These are phyloP conservation scores for Entomortierella beljakovae DNA, from an alignment of 192 early-diverging fungal species.

Conservation along the genomic window DNA sequence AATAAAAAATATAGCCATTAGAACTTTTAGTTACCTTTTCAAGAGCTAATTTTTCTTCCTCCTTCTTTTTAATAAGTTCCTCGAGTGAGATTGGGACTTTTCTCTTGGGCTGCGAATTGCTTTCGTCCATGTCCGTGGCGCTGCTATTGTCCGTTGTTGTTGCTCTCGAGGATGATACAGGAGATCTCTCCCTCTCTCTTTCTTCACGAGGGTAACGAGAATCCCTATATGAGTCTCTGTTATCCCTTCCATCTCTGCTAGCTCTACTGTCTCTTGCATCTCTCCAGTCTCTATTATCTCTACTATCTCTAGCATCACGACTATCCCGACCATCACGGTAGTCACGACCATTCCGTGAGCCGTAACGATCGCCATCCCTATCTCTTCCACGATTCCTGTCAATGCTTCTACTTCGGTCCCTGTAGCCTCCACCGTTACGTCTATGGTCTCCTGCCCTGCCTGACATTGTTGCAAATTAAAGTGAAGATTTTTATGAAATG, in stretches of 20 bases:
- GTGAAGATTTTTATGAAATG: too few relatives aligned
- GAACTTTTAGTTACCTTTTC: constrained; percentile 61
- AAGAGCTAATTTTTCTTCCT: constrained; percentile 69
- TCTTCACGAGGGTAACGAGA: constrained; percentile 19
- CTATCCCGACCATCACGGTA: constrained; percentile 51
- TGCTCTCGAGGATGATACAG: not conserved
- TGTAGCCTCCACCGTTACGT: constrained; percentile 46
- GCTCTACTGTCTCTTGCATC: constrained; percentile 37
- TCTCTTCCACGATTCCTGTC: constrained; percentile 33
- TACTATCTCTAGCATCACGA: constrained; percentile 20
- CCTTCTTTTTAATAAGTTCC: constrained; percentile 76
- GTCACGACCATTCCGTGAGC: constrained; percentile 33
- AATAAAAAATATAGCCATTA: not conserved
- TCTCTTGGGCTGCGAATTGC: constrained; percentile 4
- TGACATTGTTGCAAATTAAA: constrained; percentile 2
- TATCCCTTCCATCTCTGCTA: constrained; percentile 12
- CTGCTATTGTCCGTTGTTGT: constrained; percentile 3
- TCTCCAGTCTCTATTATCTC: constrained; percentile 14
- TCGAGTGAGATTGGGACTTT: constrained; percentile 82
- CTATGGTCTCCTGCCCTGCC: constrained; percentile 35
- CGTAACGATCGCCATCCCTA: constrained; percentile 45
- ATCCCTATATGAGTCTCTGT: constrained; percentile 32
- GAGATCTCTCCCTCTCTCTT: constrained; percentile 21
- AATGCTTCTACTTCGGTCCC: constrained; percentile 45
- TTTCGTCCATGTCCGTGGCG: constrained; percentile 28